Evolutionary conservation across 345 rosid species (phyloP).

Genomic region (Leavenworthia alabamica): DNA sequence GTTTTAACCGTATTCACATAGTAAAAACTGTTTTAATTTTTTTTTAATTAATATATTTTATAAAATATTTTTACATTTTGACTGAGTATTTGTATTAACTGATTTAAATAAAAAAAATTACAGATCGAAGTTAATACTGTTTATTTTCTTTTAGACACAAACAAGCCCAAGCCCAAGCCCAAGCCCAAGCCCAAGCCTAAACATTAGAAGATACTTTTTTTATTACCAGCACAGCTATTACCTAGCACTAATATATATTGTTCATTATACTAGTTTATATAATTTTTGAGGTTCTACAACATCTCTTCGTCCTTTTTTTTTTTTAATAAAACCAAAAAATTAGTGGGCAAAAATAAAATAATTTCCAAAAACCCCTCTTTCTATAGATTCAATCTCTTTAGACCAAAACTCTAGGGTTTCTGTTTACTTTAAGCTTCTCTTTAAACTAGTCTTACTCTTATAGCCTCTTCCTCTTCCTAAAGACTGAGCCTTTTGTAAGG

Average conservation of each 20-base stretch:
- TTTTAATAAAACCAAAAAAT: neutral
- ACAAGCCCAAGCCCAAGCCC: no score
- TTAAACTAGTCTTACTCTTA: slow-evolving; percentile 5
- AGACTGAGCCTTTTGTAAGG: slow-evolving; percentile 17
- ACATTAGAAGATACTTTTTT: neutral
- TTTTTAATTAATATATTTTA: no score
- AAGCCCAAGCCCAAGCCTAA: no score
- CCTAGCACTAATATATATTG: no score
- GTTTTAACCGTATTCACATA: no score
- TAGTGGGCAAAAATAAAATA: neutral
- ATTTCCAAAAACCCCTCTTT: slow-evolving; percentile 6
- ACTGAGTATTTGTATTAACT: no score
- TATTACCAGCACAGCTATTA: neutral
- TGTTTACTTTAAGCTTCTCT: slow-evolving; percentile 9
- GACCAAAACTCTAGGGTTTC: slow-evolving; percentile 29
- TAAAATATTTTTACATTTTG: no score
- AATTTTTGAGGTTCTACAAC: neutral
- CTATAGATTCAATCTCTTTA: slow-evolving; percentile 16
- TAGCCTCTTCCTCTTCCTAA: slow-evolving; percentile 12
- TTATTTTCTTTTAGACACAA: no score
- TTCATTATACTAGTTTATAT: no score
- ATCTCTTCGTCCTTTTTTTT: neutral
- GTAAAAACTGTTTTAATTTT: no score
- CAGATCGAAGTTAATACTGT: no score
- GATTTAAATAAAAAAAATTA: no score